Base-by-base conservation (phyloP, 345 rosid species). In the Murraya koenigii region DNA sequence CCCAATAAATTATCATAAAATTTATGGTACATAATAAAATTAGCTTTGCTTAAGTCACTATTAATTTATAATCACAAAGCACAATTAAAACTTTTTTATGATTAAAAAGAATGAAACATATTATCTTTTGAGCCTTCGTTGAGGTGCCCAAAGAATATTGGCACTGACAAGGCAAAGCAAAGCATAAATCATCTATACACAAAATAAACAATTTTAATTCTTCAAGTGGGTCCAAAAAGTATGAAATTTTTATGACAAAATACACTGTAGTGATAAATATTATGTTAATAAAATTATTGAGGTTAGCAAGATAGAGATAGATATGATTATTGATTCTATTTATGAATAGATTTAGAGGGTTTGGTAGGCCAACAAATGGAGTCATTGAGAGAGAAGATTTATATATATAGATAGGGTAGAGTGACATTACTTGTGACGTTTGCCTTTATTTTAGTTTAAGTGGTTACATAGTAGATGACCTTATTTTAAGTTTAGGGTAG, bases 341-440 rank as follows among this genome's bases (percentile, higher is more conserved):
- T 32, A 22, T 32, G 38, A 33, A 65, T 23, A 61, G 28, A 54
- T 3, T 44, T 28, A 26, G 56, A 56, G 69, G 66, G 39, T 70
- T 71, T 78, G 82, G 82, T 82, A 75, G 77, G 81, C 82, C 84
- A 82, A 64, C 85, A 75, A 81, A 78, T 74, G n/a, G 61, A 64
- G 77, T 66, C 70, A 13, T 30, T 62, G 19, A 7, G 4, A 30
- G 11, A 25, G 69, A 70, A 69, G 73, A 75, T 49, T 15, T 49
- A 49, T 64, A 60, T n/a, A 6, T 19, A 59, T 59, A 66, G 38
- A 8, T 19, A 59, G 66, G 65, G 39, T 3, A 52, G 22, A 54
- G 74, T 22, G 49, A 77, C 17, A 4, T 1, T 58, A 9, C 38
- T 71, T 71, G 38, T 79, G 67, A 77, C 62, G 38, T 78, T 62